Evolutionary conservation across 257 asterid genomes (phyloP), one percentile per base, ranked within the genome.

Genomic region (Solanum peruvianum): DNA sequence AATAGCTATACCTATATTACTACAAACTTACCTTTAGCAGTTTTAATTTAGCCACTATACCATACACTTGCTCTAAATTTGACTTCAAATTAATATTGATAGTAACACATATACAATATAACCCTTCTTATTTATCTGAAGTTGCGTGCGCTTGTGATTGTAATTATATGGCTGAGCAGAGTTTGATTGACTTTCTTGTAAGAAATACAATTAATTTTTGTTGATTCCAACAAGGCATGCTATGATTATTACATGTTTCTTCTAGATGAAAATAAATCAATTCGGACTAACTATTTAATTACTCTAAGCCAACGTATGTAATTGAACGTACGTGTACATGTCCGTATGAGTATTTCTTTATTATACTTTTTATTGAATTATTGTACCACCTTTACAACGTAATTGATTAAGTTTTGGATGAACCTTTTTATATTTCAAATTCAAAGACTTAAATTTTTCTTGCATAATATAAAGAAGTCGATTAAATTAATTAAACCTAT

Each of bases 61-160:
- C 21, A 5, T 14, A 49, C 58, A 49, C 58, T 14, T 56, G 95
- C 94, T 91, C 97, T 94, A 77, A 95, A 90, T 97, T 94, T 94
- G 82, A 84, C 3, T 70, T 73, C 11, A 11, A 11, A 10, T 41
- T 70, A 18, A 27, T 49, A n/a, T 2, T 11, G 33, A 3, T 31
- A 23, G 18, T 66, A 25, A 25, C 35, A 58, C 25, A 66, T 27
- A 13, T 67, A 27, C 9, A 23, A 23, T 13, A 37, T 29, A n/a
- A 11, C 41, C 73, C 31, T 33, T 25, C 21, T 27, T 66, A 27
- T 27, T 66, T 66, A 6, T 27, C 35, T 4, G 0, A n/a, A 25
- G 71, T 25, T 64, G 35, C 33, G 35, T 67, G 10, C 2, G 20
- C 39, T 25, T 67, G 35, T 66, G 11, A 6, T 14, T 7, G 13